Evolutionary conservation across 202 grass and related monocot genomes (phyloP).

Genomic region (Saccharum hybrid): DNA sequence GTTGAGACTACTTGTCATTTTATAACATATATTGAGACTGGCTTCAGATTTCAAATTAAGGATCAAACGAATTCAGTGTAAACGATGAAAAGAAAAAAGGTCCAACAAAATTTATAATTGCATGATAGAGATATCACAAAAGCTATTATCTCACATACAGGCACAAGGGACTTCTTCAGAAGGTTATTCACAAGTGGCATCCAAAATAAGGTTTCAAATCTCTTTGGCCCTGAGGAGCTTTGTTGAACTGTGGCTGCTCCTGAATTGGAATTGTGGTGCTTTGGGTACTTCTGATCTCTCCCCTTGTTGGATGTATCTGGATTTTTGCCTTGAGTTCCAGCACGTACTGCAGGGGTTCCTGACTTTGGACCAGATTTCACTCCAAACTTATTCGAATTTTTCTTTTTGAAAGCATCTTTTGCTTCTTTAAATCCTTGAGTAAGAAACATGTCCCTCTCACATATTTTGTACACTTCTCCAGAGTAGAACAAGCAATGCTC

Average conservation of each 20-base stretch:
- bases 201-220: constrained; percentile 80
- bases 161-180: constrained; percentile 84
- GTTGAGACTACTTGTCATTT: not conserved
- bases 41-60: constrained; percentile 47
- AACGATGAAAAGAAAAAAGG: constrained; percentile 23
- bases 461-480: constrained; percentile 82
- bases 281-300: constrained; percentile 74
- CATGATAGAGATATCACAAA: constrained; percentile 41
- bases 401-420: constrained; percentile 90
- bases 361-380: constrained; percentile 58
- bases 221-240: constrained; percentile 63
- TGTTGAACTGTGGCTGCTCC: constrained; percentile 55
- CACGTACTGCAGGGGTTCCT: constrained; percentile 41
- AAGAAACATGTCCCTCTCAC: constrained; percentile 80
- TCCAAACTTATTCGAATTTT: constrained; percentile 56
- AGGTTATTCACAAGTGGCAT: constrained; percentile 89
- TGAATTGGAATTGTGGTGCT: constrained; percentile 60
- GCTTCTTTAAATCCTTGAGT: constrained; percentile 84
- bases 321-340: constrained; percentile 63
- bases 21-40: constrained; percentile 17
- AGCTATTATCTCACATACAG: constrained; percentile 64
- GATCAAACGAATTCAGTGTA: constrained; percentile 33
- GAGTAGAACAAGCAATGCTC: constrained; percentile 98
- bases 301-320: constrained; percentile 60
- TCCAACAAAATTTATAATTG: constrained; percentile 17